These are phyloP conservation scores for Sclerotinia trifoliorum DNA, from an alignment of 2,329 filamentous ascomycete genomes.

Conservation along the genomic window DNA sequence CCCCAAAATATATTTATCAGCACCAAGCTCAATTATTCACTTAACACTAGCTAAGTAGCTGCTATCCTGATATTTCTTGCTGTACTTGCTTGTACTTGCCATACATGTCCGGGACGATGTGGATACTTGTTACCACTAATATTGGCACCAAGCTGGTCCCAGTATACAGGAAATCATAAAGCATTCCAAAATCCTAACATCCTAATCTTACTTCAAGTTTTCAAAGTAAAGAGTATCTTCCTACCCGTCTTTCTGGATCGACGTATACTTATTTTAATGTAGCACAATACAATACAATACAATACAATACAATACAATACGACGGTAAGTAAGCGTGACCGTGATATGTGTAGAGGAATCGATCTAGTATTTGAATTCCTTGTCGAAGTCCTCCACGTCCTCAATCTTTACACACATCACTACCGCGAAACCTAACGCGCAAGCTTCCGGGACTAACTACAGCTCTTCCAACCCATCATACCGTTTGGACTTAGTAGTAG, in stretches of 20 bases:
- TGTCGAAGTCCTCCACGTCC: not conserved
- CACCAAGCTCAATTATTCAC: not conserved
- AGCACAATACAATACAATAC: slow-evolving; percentile 34
- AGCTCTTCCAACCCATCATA: slow-evolving; percentile 26
- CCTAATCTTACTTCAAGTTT: not conserved
- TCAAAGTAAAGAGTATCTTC: not conserved
- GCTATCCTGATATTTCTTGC: not conserved
- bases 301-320: not conserved
- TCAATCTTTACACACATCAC: slow-evolving; percentile 21
- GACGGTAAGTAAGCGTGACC: slow-evolving; percentile 39
- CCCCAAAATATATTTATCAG: not conserved
- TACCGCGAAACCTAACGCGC: slow-evolving; percentile 37
- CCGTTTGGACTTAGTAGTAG: slow-evolving; percentile 27
- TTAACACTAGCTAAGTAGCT: not conserved
- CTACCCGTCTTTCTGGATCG: not conserved
- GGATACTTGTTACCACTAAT: not conserved
- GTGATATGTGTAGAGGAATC: slow-evolving; percentile 33
- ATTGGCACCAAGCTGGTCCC: not conserved
- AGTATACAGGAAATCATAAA: not conserved
- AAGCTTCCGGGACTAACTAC: slow-evolving; percentile 29
- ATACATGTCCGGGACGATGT: not conserved
- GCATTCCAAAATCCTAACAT: not conserved
- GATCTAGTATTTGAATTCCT: slow-evolving; percentile 13
- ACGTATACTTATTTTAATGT: slow-evolving; percentile 25
- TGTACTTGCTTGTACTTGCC: not conserved